These are phyloP conservation scores for Acanthamoeba sp. DNA, from an alignment of 208 protist genomes.

Conservation along the genomic window DNA sequence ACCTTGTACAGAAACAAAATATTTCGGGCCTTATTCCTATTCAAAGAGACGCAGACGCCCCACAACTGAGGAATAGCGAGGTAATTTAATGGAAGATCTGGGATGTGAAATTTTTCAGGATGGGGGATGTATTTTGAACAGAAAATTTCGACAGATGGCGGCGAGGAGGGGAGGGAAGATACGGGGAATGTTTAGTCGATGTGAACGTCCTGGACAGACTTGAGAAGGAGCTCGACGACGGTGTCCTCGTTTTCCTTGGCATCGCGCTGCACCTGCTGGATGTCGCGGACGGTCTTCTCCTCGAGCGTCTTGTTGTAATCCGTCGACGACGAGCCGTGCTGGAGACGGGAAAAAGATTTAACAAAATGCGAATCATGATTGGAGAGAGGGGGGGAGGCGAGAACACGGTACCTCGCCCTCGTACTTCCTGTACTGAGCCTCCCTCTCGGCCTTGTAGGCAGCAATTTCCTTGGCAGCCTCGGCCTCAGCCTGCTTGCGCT, in stretches of 20 bases:
- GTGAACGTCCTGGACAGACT: conserved; percentile 35
- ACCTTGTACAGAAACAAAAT: background rate
- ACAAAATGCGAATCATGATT: background rate
- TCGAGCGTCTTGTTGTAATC: conserved; percentile 63
- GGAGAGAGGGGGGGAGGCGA: background rate
- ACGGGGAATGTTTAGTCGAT: background rate
- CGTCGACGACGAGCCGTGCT: conserved; percentile 34
- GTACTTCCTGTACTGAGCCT: conserved; percentile 47
- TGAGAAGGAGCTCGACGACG: conserved; percentile 32
- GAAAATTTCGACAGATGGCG: background rate
- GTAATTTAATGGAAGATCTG: too few species aligned
- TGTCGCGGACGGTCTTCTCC: background rate
- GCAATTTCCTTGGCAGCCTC: conserved; percentile 30
- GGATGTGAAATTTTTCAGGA: background rate
- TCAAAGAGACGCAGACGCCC: too few species aligned
- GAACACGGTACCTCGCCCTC: background rate
- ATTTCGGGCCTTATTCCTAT: too few species aligned
- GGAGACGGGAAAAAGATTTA: background rate
- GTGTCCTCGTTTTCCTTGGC: conserved; percentile 9
- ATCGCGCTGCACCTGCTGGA: conserved; percentile 26
- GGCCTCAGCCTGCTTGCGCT: conserved; percentile 28
- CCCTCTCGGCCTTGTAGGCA: conserved; percentile 39
- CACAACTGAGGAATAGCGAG: too few species aligned
- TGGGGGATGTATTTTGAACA: conserved; percentile 32
- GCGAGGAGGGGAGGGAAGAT: background rate